phyloP scores from a whole-genome alignment of 805 yeast genomes.

The Yarrowia sp. region DNA sequence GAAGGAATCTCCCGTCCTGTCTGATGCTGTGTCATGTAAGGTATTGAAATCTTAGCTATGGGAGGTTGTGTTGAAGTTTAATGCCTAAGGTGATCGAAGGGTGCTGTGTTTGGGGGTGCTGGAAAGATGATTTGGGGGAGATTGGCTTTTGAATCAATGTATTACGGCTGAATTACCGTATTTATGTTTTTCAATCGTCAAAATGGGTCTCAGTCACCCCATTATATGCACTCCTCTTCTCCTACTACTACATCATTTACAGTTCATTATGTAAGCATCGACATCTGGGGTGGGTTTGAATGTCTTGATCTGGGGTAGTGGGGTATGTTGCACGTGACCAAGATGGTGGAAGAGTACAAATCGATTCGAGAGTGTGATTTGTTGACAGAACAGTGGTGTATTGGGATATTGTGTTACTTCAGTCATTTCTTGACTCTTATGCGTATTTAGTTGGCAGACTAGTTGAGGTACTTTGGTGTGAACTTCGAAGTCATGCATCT shows the following conservation, averaged over 20 bases:
- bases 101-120: background rate
- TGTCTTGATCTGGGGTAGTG: background rate
- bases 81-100: background rate
- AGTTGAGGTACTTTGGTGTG: too few relatives aligned
- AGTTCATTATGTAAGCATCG: conserved; percentile 21
- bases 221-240: background rate
- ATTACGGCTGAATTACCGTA: background rate
- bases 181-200: background rate
- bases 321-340: background rate
- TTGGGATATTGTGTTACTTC: too few relatives aligned
- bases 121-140: background rate
- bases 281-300: background rate
- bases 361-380: too few relatives aligned
- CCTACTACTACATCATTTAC: background rate
- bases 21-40: conserved; percentile 29
- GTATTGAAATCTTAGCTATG: conserved; percentile 13
- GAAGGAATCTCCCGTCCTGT: conserved; percentile 13
- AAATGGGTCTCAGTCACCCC: background rate
- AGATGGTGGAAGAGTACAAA: too few relatives aligned
- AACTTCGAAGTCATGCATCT: too few relatives aligned
- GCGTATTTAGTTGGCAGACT: too few relatives aligned
- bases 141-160: too few relatives aligned
- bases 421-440: too few relatives aligned
- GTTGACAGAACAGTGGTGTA: too few relatives aligned
- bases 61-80: conserved; percentile 19